phyloP scores from a whole-genome alignment of 805 yeast genomes.

The Pachysolen tannophilus region DNA sequence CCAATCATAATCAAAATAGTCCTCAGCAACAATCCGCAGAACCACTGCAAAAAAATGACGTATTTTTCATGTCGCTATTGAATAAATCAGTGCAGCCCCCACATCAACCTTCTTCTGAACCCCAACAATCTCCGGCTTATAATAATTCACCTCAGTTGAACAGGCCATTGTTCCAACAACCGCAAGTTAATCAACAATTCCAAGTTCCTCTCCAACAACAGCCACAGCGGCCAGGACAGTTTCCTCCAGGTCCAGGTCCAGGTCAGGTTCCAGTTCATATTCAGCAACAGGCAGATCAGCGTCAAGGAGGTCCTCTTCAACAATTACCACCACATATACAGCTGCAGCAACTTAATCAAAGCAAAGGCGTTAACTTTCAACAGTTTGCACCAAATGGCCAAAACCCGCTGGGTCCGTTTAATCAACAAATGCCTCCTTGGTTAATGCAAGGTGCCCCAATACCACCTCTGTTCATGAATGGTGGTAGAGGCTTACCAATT shows the following conservation, averaged over 20 bases:
- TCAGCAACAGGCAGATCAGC: no score
- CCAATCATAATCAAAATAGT: no score
- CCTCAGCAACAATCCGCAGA: no score
- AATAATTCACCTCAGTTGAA: no score
- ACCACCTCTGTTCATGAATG: slow-evolving; percentile 9
- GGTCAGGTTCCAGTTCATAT: no score
- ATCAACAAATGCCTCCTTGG: slow-evolving; percentile 3
- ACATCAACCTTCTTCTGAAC: slow-evolving; percentile 1
- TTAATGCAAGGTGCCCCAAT: background rate
- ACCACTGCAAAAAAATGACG: slow-evolving; percentile 8
- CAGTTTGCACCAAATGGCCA: background rate
- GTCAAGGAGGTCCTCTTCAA: no score
- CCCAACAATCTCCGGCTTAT: no score
- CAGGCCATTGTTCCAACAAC: no score
- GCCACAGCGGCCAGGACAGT: slow-evolving; percentile 2
- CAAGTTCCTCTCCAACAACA: background rate
- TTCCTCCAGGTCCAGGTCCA: slow-evolving; percentile 8
- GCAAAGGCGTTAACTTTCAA: background rate
- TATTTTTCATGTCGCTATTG: slow-evolving; percentile 11
- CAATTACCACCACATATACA: background rate
- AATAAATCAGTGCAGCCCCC: slow-evolving; percentile 4
- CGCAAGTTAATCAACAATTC: no score
- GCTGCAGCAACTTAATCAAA: background rate
- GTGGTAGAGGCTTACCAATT: slow-evolving; percentile 1
- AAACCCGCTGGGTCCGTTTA: background rate